Evolutionary conservation across 345 rosid species (phyloP), one percentile per base, ranked within the genome.

Genomic region (Gossypium mustelinum): DNA sequence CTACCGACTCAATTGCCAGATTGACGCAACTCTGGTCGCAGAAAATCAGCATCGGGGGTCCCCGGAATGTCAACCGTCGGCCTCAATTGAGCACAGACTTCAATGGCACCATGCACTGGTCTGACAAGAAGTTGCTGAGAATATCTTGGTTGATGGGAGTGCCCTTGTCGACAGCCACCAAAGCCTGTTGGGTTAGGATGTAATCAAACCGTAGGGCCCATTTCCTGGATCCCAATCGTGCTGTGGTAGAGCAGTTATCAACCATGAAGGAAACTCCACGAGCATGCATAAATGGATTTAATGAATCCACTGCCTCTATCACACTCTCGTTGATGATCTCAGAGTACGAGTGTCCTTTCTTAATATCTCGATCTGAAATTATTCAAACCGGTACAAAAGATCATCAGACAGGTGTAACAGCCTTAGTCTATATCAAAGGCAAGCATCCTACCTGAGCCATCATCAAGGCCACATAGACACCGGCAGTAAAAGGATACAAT

Each of bases 61-160:
- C 92, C 94, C 0, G 98, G 92, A 71, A 94, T 94, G 84, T 94
- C 97, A 0, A 92, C 93, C 0, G 97, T 88, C 6, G 97, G 97
- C 78, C 98, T 90, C 84, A 94, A 75, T 72, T 84, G 88, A 20
- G 98, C 94, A 6, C 97, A 94, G 20, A 92, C 97, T 73, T 88
- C 83, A 6, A 90, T 83, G 50, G 94, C 98, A 75, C 92, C 94
- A 43, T 94, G 98, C 17, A 94, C 93, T 1, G 95, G 52, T 94
- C 98, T 0, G 94, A 87, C 27, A 88, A 68, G 86, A 94, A 94
- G 89, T 89, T 92, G 82, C 97, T 87, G 81, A 92, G 88, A 74
- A 94, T 86, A 73, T 92, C 98, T 57, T 75, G 81, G 80, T 90
- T 94, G 78, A 90, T 20, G 22, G 22, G 22, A 20, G 22, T 20